Conservation (phyloP, 441 rosid genomes). For the Bruguiera hainesii region DNA sequence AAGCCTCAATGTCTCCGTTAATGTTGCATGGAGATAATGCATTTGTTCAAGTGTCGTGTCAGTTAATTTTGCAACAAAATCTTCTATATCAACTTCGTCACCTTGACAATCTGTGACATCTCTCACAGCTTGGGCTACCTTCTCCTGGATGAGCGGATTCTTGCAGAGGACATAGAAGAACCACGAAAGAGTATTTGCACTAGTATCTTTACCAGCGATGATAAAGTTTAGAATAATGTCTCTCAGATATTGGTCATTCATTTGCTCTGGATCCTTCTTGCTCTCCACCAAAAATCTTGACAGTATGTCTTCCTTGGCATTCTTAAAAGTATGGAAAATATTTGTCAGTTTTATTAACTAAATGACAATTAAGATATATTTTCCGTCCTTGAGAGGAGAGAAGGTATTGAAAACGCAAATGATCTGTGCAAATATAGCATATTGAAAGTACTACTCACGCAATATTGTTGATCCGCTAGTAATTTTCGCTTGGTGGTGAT, state of each 20-base stretch:
- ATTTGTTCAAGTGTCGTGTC: slow-evolving; percentile 54
- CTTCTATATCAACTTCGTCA: slow-evolving; percentile 25
- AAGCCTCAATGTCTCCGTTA: slow-evolving; percentile 76
- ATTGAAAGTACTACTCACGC: slow-evolving; percentile 23
- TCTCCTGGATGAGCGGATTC: slow-evolving; percentile 71
- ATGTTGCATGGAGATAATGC: slow-evolving; percentile 82
- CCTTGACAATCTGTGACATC: slow-evolving; percentile 31
- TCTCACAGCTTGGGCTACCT: slow-evolving; percentile 47
- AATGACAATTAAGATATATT: background rate
- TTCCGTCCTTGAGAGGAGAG: background rate
- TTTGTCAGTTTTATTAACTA: background rate
- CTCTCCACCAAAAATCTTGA: slow-evolving; percentile 63
- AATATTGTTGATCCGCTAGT: slow-evolving; percentile 15
- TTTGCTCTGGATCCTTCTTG: slow-evolving; percentile 47
- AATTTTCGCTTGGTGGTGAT: slow-evolving; percentile 44
- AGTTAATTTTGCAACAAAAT: slow-evolving; percentile 41
- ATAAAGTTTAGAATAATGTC: slow-evolving; percentile 72
- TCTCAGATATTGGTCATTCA: slow-evolving; percentile 61
- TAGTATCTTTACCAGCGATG: slow-evolving; percentile 78
- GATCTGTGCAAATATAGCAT: background rate
- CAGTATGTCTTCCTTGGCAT: slow-evolving; percentile 63
- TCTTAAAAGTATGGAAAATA: slow-evolving; percentile 25
- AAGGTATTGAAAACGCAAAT: background rate
- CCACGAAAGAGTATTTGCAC: slow-evolving; percentile 71
- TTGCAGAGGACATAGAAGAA: slow-evolving; percentile 71